Evolutionary conservation across 192 early-diverging fungal genomes (phyloP).

Genomic region (Rhizoclosmatium globosum): DNA sequence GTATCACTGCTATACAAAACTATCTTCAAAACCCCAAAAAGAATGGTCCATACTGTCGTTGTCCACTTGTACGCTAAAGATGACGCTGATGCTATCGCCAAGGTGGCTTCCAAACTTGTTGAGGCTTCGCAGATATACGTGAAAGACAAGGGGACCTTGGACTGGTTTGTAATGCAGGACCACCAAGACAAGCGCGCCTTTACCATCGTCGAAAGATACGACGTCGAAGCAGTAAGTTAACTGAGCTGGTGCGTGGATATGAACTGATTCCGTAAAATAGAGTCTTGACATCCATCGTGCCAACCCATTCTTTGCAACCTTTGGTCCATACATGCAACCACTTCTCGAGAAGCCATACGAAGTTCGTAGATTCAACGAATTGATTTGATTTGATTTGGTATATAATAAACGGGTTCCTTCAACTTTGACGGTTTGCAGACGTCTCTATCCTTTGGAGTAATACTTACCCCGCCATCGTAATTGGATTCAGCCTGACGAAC

Average conservation of each 20-base stretch:
- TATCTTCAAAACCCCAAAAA: background rate
- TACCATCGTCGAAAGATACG: slow-evolving; percentile 40
- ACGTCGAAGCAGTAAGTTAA: slow-evolving; percentile 18
- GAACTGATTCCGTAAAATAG: background rate
- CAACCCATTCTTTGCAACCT: slow-evolving; percentile 28
- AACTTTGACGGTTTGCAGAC: too few species aligned
- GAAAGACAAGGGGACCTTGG: slow-evolving; percentile 29
- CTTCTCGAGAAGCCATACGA: slow-evolving; percentile 31
- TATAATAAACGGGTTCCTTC: too few species aligned
- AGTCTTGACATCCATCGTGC: slow-evolving; percentile 16
- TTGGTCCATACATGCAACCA: slow-evolving; percentile 9
- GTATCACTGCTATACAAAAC: too few species aligned
- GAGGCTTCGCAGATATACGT: slow-evolving; percentile 27
- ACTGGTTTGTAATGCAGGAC: slow-evolving; percentile 37
- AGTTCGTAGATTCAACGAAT: slow-evolving; percentile 22
- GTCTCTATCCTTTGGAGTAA: too few species aligned
- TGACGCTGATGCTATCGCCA: slow-evolving; percentile 19
- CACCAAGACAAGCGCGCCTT: slow-evolving; percentile 27
- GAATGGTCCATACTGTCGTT: slow-evolving; percentile 30
- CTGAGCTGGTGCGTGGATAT: background rate
- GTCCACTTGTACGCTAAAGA: slow-evolving; percentile 39
- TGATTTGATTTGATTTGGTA: background rate
- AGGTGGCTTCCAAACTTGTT: background rate
- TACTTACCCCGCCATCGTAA: too few species aligned
- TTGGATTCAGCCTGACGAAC: too few species aligned